Base-by-base conservation (phyloP, 805 yeast genomes). In the Yarrowia divulgata region DNA sequence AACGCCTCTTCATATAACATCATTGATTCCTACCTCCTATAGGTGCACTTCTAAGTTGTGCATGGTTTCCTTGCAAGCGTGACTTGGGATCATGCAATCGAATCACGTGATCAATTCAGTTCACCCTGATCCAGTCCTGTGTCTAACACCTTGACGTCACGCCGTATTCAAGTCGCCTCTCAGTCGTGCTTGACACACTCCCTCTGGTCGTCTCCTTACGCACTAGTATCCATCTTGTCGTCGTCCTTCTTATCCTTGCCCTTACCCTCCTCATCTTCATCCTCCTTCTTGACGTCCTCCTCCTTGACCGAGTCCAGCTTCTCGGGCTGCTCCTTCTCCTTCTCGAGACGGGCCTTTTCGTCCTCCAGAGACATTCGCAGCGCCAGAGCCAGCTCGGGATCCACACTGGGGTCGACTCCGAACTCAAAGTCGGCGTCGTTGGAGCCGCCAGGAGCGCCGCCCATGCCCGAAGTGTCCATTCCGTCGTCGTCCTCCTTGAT, bases 321-420 rank as follows among this genome's bases (percentile, higher is more conserved):
- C 75, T 95, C 83, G 19, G 71, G 54, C 48, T 66, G 67, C 37
- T 71, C 72, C 50, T 57, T 67, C 52, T 69, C 64, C 76, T 93
- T 85, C 73, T 91, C 97, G 77, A 92, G 97, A 81, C 98, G 87
- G 66, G 91, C 89, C 74, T 89, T 90, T 77, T 94, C 98, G 77
- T 95, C 99, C 77, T 95, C 98, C 75, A 95, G 83, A 0, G 98
- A 94, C 79, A 95, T 83, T 77, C 98, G 88, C 75, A 95, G 85
- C 0, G 98, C 99, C 83, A 95, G 84, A 0, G 98, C 99, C 77
- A 95, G 85, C 79, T 95, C 99, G 40, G 98, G 98, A 75, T 95
- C 99, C 87, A 92, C 90, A 73, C 88, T 88, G 40, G 97, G 94
- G 79, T 94, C 98, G 48, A 86, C 86, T 67, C 88, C 90, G 75